phyloP scores from a whole-genome alignment of 2,329 filamentous ascomycete genomes.

The Colletotrichum gloeosporioides region DNA sequence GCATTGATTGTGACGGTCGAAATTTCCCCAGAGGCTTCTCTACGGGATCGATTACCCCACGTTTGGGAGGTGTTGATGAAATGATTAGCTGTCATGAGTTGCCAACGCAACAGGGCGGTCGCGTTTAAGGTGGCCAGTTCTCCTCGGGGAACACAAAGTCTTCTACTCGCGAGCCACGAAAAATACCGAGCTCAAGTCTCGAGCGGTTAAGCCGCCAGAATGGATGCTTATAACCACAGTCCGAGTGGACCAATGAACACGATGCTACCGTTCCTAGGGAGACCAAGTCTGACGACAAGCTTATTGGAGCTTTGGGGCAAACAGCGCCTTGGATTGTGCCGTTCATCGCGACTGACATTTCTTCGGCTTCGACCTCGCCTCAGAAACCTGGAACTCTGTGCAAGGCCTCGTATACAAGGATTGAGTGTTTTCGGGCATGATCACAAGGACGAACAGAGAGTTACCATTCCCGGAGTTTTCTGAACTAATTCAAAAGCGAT shows the following conservation, averaged over 20 bases:
- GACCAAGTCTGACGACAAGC: neutral
- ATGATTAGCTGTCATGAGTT: neutral
- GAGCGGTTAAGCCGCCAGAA: neutral
- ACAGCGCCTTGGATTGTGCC: accelerated
- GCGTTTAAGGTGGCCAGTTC: neutral
- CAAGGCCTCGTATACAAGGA: accelerated
- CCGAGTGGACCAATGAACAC: neutral
- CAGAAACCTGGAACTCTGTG: accelerated
- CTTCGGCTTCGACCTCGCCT: accelerated
- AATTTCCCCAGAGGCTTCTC: neutral
- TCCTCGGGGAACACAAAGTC: neutral
- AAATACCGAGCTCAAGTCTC: neutral
- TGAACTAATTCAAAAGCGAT: neutral
- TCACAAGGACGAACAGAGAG: accelerated
- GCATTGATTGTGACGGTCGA: accelerated
- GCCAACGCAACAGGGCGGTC: neutral
- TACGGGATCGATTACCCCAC: neutral
- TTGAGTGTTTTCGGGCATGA: neutral
- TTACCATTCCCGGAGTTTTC: accelerated
- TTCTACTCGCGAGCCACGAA: neutral
- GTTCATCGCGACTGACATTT: neutral
- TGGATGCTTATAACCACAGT: neutral
- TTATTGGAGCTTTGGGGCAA: neutral
- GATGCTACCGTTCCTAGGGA: neutral
- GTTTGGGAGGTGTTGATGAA: neutral